These are phyloP conservation scores for Suillus decipiens DNA, from an alignment of 768 basidiomycete genomes.

Conservation along the genomic window DNA sequence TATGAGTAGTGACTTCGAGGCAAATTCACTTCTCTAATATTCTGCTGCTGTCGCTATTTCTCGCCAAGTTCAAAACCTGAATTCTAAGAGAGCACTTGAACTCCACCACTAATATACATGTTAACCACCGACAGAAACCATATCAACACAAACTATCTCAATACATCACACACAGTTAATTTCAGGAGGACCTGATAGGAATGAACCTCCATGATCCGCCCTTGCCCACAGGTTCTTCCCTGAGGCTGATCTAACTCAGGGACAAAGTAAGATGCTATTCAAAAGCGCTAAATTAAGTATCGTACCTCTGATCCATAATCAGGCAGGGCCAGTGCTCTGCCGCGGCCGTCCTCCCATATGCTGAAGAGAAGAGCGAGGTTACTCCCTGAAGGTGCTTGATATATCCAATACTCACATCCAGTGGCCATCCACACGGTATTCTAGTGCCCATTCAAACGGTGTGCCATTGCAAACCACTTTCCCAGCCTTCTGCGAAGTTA, in stretches of 20 bases:
- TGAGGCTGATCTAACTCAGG: not conserved
- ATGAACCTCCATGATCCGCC: not conserved
- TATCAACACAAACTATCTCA: too few species aligned
- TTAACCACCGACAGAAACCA: not conserved
- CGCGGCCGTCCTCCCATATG: not conserved
- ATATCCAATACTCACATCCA: not conserved
- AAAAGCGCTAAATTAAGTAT: not conserved
- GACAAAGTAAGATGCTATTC: not conserved
- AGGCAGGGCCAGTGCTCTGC: not conserved
- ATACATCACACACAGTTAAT: not conserved
- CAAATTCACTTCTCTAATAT: too few species aligned
- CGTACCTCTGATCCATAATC: not conserved
- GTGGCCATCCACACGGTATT: not conserved
- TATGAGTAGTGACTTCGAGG: too few species aligned
- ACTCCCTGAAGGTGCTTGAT: not conserved
- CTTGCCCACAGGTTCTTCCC: fast-evolving
- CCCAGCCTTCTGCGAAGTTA: not conserved
- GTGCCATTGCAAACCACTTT: not conserved
- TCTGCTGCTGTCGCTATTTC: too few species aligned
- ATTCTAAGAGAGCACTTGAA: not conserved
- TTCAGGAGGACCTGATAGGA: not conserved
- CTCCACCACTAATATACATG: not conserved
- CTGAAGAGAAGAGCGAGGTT: not conserved
- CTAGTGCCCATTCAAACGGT: not conserved
- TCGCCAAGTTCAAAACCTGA: too few species aligned